phyloP scores from a whole-genome alignment of 73 alveolate genomes.

The Breviolum minutum region DNA sequence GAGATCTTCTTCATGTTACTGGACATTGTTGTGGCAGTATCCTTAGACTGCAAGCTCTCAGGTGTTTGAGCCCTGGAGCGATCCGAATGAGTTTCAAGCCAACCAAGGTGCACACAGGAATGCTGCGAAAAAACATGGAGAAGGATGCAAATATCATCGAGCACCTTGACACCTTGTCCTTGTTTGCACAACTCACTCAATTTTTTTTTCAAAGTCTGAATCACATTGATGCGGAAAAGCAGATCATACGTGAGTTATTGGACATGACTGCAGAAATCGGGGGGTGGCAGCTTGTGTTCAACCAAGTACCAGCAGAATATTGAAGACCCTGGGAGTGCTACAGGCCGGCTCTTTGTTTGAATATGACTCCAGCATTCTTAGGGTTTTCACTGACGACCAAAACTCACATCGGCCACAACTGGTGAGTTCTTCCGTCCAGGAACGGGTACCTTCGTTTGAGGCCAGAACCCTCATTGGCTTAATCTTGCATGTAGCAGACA shows the following conservation, averaged over 20 bases:
- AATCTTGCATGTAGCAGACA: too few relatives aligned
- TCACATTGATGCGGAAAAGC: too few relatives aligned
- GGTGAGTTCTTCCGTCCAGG: background rate
- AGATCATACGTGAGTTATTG: too few relatives aligned
- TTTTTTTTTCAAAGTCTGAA: background rate
- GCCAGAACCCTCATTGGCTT: too few relatives aligned
- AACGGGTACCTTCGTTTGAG: slow-evolving; percentile 78
- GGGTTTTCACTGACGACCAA: background rate
- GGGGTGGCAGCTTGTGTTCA: background rate
- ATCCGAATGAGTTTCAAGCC: background rate
- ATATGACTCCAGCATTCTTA: background rate
- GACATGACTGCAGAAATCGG: background rate
- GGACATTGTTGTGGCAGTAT: slow-evolving; percentile 35
- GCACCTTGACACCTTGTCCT: background rate
- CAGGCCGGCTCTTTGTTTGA: background rate
- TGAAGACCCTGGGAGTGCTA: slow-evolving; percentile 59
- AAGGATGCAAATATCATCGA: slow-evolving; percentile 14
- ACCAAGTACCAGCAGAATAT: slow-evolving; percentile 31
- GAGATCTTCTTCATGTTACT: slow-evolving; percentile 78
- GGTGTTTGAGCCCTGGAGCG: background rate
- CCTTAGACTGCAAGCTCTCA: background rate
- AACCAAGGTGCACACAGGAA: slow-evolving; percentile 39
- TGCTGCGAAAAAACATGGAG: slow-evolving; percentile 6
- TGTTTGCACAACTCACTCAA: background rate
- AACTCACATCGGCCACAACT: background rate